Evolutionary conservation across 2,329 filamentous ascomycete species (phyloP).

Genomic region (Claviceps quebecensis): DNA sequence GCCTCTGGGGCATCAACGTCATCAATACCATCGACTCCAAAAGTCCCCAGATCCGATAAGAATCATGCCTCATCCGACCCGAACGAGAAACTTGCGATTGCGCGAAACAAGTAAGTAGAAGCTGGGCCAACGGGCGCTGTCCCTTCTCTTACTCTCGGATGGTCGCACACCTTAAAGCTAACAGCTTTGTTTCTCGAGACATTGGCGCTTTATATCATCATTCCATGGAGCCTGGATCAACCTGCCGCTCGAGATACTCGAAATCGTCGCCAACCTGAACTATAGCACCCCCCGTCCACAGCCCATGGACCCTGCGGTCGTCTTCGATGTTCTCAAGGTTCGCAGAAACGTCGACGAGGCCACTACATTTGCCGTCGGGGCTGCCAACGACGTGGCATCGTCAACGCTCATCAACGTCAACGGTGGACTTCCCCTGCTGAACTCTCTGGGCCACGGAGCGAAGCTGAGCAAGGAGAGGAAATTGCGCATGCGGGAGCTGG

Average conservation of each 20-base stretch:
- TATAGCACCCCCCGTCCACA: slow-evolving; percentile 63
- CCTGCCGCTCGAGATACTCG: slow-evolving; percentile 63
- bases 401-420: slow-evolving; percentile 44
- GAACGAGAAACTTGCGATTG: neutral
- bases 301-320: slow-evolving; percentile 64
- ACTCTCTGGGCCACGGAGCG: slow-evolving; percentile 29
- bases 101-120: slow-evolving; percentile 1
- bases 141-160: neutral
- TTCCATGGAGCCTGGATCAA: slow-evolving; percentile 78
- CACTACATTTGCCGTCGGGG: slow-evolving; percentile 61
- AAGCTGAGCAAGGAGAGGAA: slow-evolving; percentile 65
- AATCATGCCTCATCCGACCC: neutral
- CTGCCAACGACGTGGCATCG: slow-evolving; percentile 58
- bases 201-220: slow-evolving; percentile 74
- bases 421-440: slow-evolving; percentile 17
- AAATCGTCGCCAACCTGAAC: slow-evolving; percentile 65
- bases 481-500: slow-evolving; percentile 67
- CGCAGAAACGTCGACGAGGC: slow-evolving; percentile 68
- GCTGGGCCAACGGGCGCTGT: neutral
- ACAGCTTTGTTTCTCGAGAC: slow-evolving; percentile 30
- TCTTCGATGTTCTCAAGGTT: slow-evolving; percentile 77
- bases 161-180: neutral
- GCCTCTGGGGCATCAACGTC: neutral
- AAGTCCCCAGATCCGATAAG: neutral
- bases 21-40: neutral